Percentiles rank a stretch among this genome's conserved stretches.
Evolutionary conservation across 352 stramenopile genomes (phyloP).

Genomic region (Globisporangium acanthophoron): DNA sequence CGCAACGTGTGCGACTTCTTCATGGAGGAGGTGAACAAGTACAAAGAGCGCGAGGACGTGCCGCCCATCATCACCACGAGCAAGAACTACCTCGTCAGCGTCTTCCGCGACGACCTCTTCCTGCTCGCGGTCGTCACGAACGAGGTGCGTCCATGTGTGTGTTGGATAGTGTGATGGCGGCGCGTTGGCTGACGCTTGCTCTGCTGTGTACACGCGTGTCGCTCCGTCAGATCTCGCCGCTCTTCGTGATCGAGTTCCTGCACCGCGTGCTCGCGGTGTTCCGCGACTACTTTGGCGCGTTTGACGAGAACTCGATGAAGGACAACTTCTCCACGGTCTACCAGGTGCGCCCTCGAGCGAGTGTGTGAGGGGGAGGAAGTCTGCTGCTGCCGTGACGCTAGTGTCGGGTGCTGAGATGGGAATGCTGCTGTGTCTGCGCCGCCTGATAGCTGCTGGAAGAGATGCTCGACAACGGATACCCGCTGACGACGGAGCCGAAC

Average conservation of each 20-base stretch:
- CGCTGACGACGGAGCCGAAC: slow-evolving; percentile 96
- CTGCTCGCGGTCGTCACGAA: slow-evolving; percentile 93
- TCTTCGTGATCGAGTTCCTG: slow-evolving; percentile 96
- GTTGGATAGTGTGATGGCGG: not conserved
- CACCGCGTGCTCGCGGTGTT: slow-evolving; percentile 96
- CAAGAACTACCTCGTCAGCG: slow-evolving; percentile 90
- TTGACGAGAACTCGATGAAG: slow-evolving; percentile 96
- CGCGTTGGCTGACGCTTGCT: not conserved
- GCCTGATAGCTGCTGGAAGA: slow-evolving; percentile 82
- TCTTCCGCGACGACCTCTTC: slow-evolving; percentile 94
- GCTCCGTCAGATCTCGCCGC: slow-evolving; percentile 51
- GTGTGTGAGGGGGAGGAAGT: no score
- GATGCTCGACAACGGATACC: slow-evolving; percentile 98
- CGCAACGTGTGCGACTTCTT: slow-evolving; percentile 97
- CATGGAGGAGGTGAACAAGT: slow-evolving; percentile 96
- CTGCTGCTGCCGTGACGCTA: no score
- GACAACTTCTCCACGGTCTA: slow-evolving; percentile 98
- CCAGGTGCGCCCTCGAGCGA: slow-evolving; percentile 42
- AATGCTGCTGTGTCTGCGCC: not conserved
- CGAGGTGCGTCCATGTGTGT: slow-evolving; percentile 66
- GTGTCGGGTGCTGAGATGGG: no score
- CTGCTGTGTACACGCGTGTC: slow-evolving; percentile 4
- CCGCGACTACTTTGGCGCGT: slow-evolving; percentile 95
- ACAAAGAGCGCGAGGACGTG: slow-evolving; percentile 81
- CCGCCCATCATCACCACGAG: slow-evolving; percentile 83